Percentiles rank a stretch among this genome's conserved stretches.
These are phyloP conservation scores for Talaromyces adpressus DNA, from an alignment of 495 filamentous ascomycete species.

Conservation along the genomic window DNA sequence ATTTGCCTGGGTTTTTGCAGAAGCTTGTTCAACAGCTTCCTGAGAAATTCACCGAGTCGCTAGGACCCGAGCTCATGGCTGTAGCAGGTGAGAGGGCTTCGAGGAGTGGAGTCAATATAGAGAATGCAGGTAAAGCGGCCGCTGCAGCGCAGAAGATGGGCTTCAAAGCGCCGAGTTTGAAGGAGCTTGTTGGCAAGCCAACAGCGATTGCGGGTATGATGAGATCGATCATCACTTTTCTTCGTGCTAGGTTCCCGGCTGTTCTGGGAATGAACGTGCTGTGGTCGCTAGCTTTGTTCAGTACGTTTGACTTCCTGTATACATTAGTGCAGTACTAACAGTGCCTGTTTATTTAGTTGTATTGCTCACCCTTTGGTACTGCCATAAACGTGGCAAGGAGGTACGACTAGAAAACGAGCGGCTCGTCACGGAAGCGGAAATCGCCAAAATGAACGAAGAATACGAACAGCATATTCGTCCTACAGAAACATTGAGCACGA, in stretches of 20 bases:
- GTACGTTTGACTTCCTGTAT: conserved; percentile 42
- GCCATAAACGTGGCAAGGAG: conserved; percentile 86
- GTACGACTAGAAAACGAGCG: conserved; percentile 68
- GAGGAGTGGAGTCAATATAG: conserved; percentile 55
- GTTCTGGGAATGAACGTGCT: conserved; percentile 79
- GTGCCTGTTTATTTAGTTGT: conserved; percentile 49
- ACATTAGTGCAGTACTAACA: not conserved
- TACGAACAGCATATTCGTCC: conserved; percentile 27
- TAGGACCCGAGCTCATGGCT: conserved; percentile 77
- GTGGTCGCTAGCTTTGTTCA: conserved; percentile 75
- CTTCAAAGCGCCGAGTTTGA: conserved; percentile 53
- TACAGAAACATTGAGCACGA: conserved; percentile 38
- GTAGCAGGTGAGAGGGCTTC: conserved; percentile 63
- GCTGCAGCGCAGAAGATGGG: conserved; percentile 45
- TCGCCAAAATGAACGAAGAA: conserved; percentile 34
- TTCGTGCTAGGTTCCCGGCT: conserved; percentile 77
- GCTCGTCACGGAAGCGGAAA: conserved; percentile 43
- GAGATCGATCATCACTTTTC: conserved; percentile 74
- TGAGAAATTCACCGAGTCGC: conserved; percentile 62
- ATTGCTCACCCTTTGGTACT: conserved; percentile 93
- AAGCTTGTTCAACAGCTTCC: conserved; percentile 82
- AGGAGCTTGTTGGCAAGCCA: conserved; percentile 78
- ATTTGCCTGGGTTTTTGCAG: conserved; percentile 75
- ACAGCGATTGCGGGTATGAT: conserved; percentile 77
- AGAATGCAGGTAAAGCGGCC: conserved; percentile 38